These are phyloP conservation scores for Apiospora kogelbergensis DNA, from an alignment of 2,329 filamentous ascomycete species.

Conservation along the genomic window DNA sequence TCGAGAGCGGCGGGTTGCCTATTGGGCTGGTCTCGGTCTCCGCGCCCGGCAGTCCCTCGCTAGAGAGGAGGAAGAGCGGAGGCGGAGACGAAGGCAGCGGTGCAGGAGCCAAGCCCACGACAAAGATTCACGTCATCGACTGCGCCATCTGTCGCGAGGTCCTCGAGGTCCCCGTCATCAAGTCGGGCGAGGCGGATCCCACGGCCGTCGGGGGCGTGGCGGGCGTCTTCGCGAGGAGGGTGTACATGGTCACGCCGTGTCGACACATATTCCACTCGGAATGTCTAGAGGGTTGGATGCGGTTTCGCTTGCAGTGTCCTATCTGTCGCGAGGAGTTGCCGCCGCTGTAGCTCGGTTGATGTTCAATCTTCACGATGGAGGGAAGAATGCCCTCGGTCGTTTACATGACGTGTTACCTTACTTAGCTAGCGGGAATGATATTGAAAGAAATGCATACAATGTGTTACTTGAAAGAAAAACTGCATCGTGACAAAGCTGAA, in stretches of 20 bases:
- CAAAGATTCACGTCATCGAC: constrained; percentile 64
- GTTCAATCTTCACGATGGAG: neutral
- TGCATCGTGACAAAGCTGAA: neutral
- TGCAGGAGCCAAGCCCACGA: constrained; percentile 29
- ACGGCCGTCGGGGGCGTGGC: constrained; percentile 51
- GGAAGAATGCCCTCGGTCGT: neutral
- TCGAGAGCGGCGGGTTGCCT: constrained; percentile 77
- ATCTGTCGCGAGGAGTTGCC: constrained; percentile 91
- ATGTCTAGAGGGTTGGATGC: constrained; percentile 96
- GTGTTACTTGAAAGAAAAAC: neutral
- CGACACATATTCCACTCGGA: constrained; percentile 91
- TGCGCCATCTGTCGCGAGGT: constrained; percentile 94
- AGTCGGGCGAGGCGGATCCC: constrained; percentile 52
- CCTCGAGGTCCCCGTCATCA: constrained; percentile 83
- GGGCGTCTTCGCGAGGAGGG: constrained; percentile 73
- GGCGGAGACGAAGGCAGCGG: constrained; percentile 15
- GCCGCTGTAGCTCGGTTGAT: constrained; percentile 57
- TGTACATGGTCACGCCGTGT: constrained; percentile 98
- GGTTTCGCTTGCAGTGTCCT: constrained; percentile 87
- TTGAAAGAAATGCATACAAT: neutral
- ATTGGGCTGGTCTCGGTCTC: constrained; percentile 70
- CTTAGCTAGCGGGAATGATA: neutral
- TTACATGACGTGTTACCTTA: neutral
- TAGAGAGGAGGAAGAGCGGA: constrained; percentile 31
- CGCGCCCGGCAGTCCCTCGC: constrained; percentile 29